phyloP scores from a whole-genome alignment of 2,329 filamentous ascomycete species.

The Colletotrichum tabaci region DNA sequence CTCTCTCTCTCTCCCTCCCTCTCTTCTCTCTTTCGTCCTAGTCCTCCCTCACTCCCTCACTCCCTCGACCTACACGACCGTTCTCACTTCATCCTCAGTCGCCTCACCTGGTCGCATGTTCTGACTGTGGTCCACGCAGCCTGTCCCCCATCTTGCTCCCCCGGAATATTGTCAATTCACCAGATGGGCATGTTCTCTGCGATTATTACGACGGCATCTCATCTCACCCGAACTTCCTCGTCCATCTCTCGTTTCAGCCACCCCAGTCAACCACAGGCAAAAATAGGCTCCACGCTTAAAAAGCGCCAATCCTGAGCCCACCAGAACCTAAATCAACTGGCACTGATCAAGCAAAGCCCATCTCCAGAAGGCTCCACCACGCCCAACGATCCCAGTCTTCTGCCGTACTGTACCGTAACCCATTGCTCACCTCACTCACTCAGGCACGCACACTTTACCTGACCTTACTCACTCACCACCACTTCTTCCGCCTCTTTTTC shows the following conservation, averaged over 20 bases:
- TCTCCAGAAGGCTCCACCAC: conserved; percentile 40
- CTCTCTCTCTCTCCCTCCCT: neutral
- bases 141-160: no score
- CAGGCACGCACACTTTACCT: conserved; percentile 28
- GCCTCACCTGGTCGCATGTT: no score
- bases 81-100: no score
- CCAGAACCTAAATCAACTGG: conserved; percentile 43
- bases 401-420: conserved; percentile 35
- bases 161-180: no score
- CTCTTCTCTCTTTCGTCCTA: conserved; percentile 7
- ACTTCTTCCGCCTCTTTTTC: conserved; percentile 24
- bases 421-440: conserved; percentile 20
- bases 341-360: conserved; percentile 42
- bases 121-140: no score
- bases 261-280: conserved; percentile 41
- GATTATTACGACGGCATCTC: conserved; percentile 4
- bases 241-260: conserved; percentile 40
- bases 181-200: no score
- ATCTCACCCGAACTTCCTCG: neutral
- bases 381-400: conserved; percentile 41
- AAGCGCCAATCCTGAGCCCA: conserved; percentile 42
- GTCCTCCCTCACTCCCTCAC: neutral
- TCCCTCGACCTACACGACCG: no score
- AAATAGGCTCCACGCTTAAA: conserved; percentile 44
- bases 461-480: conserved; percentile 35